These are phyloP conservation scores for Podosphaera aphanis DNA, from an alignment of 2,329 filamentous ascomycete species.

Conservation along the genomic window DNA sequence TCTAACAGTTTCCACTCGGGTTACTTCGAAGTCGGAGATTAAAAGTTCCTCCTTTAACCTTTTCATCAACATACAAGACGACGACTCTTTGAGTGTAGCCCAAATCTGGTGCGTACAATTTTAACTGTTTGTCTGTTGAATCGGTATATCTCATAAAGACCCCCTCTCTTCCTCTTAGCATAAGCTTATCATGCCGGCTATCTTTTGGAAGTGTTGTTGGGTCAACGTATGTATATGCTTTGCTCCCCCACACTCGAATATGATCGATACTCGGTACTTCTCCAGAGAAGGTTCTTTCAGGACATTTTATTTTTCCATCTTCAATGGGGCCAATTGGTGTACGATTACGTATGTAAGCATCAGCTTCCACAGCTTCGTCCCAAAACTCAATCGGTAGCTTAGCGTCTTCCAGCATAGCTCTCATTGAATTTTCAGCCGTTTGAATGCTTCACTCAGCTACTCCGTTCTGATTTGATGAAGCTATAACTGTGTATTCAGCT, in stretches of 20 bases:
- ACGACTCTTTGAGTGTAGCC: background rate
- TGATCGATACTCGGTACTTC: background rate
- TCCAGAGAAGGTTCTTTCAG: background rate
- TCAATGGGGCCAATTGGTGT: background rate
- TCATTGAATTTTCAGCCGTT: background rate
- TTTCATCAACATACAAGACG: background rate
- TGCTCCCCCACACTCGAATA: background rate
- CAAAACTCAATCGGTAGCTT: background rate
- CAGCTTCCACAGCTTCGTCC: background rate
- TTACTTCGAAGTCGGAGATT: background rate
- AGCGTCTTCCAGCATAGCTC: background rate
- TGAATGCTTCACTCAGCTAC: background rate
- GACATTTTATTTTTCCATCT: background rate
- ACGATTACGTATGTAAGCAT: background rate
- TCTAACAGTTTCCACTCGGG: background rate
- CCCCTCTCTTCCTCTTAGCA: background rate
- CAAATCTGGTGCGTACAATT: background rate
- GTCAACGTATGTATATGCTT: background rate
- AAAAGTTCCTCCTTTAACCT: slow-evolving; percentile 1
- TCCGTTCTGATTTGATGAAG: background rate
- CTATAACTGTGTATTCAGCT: background rate
- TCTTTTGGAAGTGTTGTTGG: background rate
- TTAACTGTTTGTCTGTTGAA: background rate
- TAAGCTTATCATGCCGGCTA: slow-evolving; percentile 1
- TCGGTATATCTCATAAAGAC: background rate